These are phyloP conservation scores for Stagonosporopsis chrysanthemi DNA, from an alignment of 2,329 filamentous ascomycete genomes.

Conservation along the genomic window DNA sequence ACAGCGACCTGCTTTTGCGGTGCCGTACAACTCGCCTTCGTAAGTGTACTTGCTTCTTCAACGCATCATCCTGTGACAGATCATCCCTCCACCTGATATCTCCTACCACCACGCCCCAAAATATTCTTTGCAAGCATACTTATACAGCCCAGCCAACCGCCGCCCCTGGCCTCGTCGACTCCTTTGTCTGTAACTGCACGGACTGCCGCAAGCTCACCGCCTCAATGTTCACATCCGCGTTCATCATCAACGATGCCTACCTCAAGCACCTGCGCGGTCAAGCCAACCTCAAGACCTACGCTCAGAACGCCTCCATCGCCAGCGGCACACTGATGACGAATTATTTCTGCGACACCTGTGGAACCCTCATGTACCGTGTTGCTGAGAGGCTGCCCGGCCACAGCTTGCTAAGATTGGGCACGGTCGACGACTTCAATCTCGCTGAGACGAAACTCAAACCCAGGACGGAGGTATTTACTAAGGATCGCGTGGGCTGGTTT, in stretches of 20 bases:
- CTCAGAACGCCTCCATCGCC: conserved; percentile 53
- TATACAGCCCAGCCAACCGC: not conserved
- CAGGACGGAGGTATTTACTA: not conserved
- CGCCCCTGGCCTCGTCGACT: conserved; percentile 49
- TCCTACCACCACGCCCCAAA: not conserved
- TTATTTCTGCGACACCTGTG: conserved; percentile 67
- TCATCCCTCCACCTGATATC: not conserved
- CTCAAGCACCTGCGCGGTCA: not conserved
- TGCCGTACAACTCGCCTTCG: not conserved
- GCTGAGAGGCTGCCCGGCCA: conserved; percentile 54
- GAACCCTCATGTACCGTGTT: conserved; percentile 66
- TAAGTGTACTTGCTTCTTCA: not conserved
- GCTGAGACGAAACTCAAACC: not conserved
- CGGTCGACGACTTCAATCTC: not conserved
- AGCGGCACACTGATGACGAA: conserved; percentile 62
- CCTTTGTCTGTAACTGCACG: conserved; percentile 66
- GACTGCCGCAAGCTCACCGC: conserved; percentile 58
- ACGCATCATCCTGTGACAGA: not conserved
- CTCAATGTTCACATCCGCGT: conserved; percentile 57
- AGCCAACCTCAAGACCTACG: conserved; percentile 21
- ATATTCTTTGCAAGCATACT: not conserved
- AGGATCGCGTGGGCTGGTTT: not conserved
- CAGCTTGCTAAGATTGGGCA: conserved; percentile 50
- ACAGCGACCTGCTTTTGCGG: not conserved
- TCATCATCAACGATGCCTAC: not conserved